These are phyloP conservation scores for Acanthamoeba divionensis DNA, from an alignment of 208 protist species.

Conservation along the genomic window DNA sequence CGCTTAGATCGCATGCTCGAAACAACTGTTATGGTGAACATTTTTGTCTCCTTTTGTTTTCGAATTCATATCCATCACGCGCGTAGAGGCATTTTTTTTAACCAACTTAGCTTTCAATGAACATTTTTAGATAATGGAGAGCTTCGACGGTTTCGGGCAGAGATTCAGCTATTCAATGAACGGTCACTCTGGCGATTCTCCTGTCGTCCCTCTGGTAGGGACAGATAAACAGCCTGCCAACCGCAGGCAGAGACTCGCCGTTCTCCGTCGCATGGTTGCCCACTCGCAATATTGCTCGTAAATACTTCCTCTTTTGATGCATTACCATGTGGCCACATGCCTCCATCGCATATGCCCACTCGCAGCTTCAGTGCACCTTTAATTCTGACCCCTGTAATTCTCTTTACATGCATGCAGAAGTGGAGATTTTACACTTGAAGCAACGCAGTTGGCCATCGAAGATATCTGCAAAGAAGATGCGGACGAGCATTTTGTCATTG, in stretches of 20 bases:
- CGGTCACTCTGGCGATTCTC: conserved; percentile 80
- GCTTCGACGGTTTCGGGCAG: conserved; percentile 85
- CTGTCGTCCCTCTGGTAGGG: conserved; percentile 73
- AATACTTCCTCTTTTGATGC: not conserved
- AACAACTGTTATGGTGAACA: conserved; percentile 86
- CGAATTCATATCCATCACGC: no score
- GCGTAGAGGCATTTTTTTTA: not conserved
- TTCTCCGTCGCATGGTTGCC: conserved; percentile 88
- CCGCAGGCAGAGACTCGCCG: conserved; percentile 45
- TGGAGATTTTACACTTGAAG: conserved; percentile 65
- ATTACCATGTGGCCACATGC: not conserved
- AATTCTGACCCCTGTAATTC: conserved; percentile 76
- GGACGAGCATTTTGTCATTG: conserved; percentile 90
- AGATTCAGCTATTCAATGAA: conserved; percentile 88
- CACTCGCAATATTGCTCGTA: conserved; percentile 92
- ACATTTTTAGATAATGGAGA: conserved; percentile 75
- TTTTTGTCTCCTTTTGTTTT: not conserved
- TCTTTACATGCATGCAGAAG: not conserved
- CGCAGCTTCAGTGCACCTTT: conserved; percentile 69
- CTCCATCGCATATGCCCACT: not conserved
- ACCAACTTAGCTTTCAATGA: no score
- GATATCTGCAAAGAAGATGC: conserved; percentile 77
- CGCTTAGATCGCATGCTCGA: conserved; percentile 87
- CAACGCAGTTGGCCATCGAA: not conserved
- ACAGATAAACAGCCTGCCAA: conserved; percentile 16